Evolutionary conservation across 2,329 filamentous ascomycete genomes (phyloP), one percentile per base, ranked within the genome.

Genomic region (Tympanopsis confertula): DNA sequence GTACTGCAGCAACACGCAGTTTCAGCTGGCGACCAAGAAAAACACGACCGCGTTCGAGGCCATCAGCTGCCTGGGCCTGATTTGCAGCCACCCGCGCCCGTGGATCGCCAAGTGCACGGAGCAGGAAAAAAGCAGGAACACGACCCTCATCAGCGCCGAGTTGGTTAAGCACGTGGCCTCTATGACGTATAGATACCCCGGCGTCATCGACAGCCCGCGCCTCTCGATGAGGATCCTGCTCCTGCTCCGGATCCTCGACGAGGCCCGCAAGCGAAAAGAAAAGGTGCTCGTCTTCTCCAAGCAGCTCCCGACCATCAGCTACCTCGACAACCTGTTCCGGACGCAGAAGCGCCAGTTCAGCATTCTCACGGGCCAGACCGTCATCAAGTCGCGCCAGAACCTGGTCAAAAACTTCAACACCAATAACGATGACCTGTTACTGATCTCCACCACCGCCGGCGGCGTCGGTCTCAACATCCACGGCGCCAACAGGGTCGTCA

Each of bases 381-480:
- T 53, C 0, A 67, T 80, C 29, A 41, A 47, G 1, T 61, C 60
- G 30, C 76, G 88, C 7, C 82, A 86, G 52, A 53, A 56, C 1
- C 57, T 72, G 29, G 72, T 81, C 5, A 83, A 84, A 43, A 51
- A 59, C 0, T 94, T 94, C 65, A 88, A 91, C 46, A 50, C 52
- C 0, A 63, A 62, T 0, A 44, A 57, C 2, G 55, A 59, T 1
- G 68, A 77, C 18, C 66, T 93, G 1, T 85, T 85, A 50, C 62
- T 95, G 2, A 86, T 94, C 40, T 94, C 86, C 0, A 94, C 86
- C 1, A 77, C 59, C 42, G 86, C 88, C 5, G 88, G 87, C 17
- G 86, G 86, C 0, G 62, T 87, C 2, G 88, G 88, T 0, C 65
- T 94, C 36, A 95, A 95, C 45, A 81, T 95, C 12, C 74, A 75